These are phyloP conservation scores for Physcomitrellopsis africana DNA, from an alignment of 225 moss, liverwort and hornwort species.

Conservation along the genomic window DNA sequence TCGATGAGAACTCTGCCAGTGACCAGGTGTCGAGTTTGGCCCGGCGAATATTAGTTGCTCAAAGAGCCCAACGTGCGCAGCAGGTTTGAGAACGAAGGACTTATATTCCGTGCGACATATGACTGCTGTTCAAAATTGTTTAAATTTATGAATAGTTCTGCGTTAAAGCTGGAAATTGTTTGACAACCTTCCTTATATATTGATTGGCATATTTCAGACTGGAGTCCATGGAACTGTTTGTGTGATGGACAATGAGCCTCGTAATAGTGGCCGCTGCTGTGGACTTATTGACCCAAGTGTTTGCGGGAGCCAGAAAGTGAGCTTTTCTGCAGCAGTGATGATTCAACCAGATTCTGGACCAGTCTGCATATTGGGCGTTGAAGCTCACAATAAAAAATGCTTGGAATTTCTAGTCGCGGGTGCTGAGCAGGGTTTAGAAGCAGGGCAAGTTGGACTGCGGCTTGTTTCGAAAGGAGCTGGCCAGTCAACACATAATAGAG, in stretches of 20 bases:
- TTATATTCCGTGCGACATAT: neutral
- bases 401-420: constrained; percentile 98
- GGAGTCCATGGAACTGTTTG: constrained; percentile 95
- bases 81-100: constrained; percentile 56
- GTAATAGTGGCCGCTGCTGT: constrained; percentile 81
- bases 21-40: constrained; percentile 98
- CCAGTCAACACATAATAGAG: constrained; percentile 87
- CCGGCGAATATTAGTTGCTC: constrained; percentile 87
- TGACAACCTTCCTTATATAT: constrained; percentile 28
- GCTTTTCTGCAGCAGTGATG: constrained; percentile 91
- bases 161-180: constrained; percentile 1
- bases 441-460: constrained; percentile 96
- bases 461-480: constrained; percentile 92
- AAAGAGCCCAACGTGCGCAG: constrained; percentile 92
- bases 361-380: constrained; percentile 88
- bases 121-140: neutral
- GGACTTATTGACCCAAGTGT: constrained; percentile 76
- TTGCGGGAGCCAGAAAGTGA: constrained; percentile 91
- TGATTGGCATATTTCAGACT: constrained; percentile 61
- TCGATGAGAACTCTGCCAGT: constrained; percentile 87
- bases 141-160: constrained; percentile 14
- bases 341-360: constrained; percentile 99
- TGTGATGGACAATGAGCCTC: constrained; percentile 97
- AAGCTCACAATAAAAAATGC: constrained; percentile 81
- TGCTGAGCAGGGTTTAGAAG: constrained; percentile 96